phyloP scores from a whole-genome alignment of 2,329 filamentous ascomycete species.

The Aspergillus proliferans region DNA sequence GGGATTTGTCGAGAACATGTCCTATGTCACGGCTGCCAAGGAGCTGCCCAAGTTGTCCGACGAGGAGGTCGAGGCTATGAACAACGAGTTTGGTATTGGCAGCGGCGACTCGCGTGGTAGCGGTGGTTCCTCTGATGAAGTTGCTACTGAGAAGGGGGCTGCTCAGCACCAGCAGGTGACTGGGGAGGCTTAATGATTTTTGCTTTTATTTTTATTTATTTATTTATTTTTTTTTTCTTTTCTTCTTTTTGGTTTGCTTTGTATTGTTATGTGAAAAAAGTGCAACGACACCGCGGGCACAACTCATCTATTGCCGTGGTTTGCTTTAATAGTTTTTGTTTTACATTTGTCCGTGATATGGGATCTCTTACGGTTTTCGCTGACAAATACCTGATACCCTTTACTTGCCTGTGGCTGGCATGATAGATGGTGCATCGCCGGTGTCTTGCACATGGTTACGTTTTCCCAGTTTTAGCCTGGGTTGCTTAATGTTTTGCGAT shows the following conservation, averaged over 20 bases:
- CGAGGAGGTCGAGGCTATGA: conserved; percentile 29
- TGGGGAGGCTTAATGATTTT: background rate
- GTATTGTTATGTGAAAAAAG: background rate
- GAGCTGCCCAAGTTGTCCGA: conserved; percentile 30
- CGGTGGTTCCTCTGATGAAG: background rate
- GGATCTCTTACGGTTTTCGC: too few relatives aligned
- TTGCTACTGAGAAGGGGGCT: background rate
- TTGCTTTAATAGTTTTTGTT: background rate
- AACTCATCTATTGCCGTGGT: background rate
- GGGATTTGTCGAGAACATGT: conserved; percentile 38
- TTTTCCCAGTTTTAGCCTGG: too few relatives aligned
- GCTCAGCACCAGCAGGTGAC: background rate
- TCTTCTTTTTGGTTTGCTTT: background rate
- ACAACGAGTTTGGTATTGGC: conserved; percentile 25
- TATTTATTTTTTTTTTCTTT: background rate
- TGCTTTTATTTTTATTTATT: background rate
- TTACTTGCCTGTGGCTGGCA: too few relatives aligned
- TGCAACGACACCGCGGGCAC: too few relatives aligned
- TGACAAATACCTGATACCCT: too few relatives aligned
- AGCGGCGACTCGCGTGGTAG: conserved; percentile 7
- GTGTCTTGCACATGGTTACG: too few relatives aligned
- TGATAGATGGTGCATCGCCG: too few relatives aligned
- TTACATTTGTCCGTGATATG: too few relatives aligned
- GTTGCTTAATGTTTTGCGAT: too few relatives aligned
- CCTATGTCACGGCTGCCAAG: conserved; percentile 28